Evolutionary conservation across 768 basidiomycete genomes (phyloP).

Genomic region (Pleurotus sapidus): DNA sequence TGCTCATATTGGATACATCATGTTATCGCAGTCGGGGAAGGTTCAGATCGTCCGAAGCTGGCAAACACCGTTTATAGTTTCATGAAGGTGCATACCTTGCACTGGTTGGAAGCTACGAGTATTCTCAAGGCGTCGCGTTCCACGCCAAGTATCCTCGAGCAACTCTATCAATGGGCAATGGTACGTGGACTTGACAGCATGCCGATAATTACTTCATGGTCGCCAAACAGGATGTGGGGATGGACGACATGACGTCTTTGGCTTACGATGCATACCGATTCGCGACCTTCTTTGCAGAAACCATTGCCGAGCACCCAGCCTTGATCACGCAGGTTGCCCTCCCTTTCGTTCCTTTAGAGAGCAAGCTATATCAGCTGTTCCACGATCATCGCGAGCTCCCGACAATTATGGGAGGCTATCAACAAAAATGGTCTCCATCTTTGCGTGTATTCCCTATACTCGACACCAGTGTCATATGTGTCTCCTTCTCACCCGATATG

Average conservation of each 20-base stretch:
- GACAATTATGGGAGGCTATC: background rate
- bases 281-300: background rate
- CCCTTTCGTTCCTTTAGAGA: slow-evolving; percentile 4
- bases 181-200: background rate
- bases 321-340: slow-evolving; percentile 7
- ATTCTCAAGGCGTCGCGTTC: background rate
- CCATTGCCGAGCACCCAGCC: slow-evolving; percentile 4
- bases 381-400: background rate
- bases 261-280: slow-evolving; percentile 8
- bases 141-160: slow-evolving; percentile 1
- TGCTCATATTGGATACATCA: slow-evolving; percentile 8
- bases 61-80: background rate
- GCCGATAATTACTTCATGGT: background rate
- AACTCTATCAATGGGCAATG: background rate
- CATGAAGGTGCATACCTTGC: slow-evolving; percentile 1
- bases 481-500: slow-evolving; percentile 5
- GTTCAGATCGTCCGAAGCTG: background rate
- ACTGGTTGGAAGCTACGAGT: slow-evolving; percentile 7
- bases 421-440: background rate
- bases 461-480: slow-evolving; percentile 7
- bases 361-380: background rate
- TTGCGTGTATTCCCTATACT: slow-evolving; percentile 4
- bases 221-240: background rate
- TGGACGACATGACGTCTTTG: background rate
- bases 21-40: background rate